phyloP scores from a whole-genome alignment of 805 yeast species.

The Isabelozyma rhagii region DNA sequence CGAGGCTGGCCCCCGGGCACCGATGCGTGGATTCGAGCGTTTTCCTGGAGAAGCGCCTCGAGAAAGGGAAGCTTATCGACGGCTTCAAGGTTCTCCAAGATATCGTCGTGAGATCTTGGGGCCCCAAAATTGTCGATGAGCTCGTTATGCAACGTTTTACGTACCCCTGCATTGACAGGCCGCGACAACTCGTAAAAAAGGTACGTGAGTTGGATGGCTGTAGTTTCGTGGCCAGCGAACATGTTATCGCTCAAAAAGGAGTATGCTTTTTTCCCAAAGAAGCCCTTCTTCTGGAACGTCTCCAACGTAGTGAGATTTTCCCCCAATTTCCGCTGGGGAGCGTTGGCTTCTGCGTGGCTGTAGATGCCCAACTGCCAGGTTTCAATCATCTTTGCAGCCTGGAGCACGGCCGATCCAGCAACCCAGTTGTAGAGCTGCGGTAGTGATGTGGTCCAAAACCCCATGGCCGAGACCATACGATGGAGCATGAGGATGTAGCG shows the following conservation, averaged over 20 bases:
- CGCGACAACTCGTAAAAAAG: conserved; percentile 57
- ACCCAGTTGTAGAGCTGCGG: conserved; percentile 53
- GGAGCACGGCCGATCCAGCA: conserved; percentile 36
- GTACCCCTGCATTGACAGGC: conserved; percentile 44
- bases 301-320: conserved; percentile 30
- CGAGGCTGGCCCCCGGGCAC: conserved; percentile 77
- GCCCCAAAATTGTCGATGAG: conserved; percentile 31
- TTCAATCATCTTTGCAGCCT: conserved; percentile 38
- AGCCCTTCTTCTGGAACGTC: conserved; percentile 29
- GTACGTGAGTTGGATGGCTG: conserved; percentile 63
- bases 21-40: conserved; percentile 60
- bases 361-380: conserved; percentile 45
- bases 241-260: conserved; percentile 55
- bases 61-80: conserved; percentile 57
- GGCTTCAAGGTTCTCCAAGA: conserved; percentile 28
- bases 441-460: conserved; percentile 63
- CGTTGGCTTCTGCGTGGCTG: conserved; percentile 29
- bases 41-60: conserved; percentile 62
- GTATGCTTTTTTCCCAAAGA: conserved; percentile 31
- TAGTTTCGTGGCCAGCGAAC: conserved; percentile 77
- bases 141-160: conserved; percentile 48
- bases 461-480: conserved; percentile 52
- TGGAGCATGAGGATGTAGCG: conserved; percentile 42
- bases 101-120: conserved; percentile 15
- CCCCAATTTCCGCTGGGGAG: conserved; percentile 13